phyloP scores from a whole-genome alignment of 2,329 filamentous ascomycete species.

The Neophaeococcomyces aloes region DNA sequence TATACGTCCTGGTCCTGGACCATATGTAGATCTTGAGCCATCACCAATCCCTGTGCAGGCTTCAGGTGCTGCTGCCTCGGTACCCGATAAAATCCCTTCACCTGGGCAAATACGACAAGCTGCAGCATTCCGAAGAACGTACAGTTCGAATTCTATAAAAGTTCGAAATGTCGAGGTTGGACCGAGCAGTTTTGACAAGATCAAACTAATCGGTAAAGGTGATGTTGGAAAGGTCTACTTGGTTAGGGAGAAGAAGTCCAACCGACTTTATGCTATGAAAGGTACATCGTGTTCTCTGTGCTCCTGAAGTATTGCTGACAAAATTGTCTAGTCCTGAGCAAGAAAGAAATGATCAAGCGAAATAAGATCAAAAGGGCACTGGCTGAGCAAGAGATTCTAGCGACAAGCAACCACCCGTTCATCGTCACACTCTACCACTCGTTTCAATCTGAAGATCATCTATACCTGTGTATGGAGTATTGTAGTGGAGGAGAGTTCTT shows the following conservation, averaged over 20 bases:
- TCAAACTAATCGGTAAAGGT: constrained; percentile 97
- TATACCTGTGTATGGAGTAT: constrained; percentile 99
- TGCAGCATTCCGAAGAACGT: constrained; percentile 80
- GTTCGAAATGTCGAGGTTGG: constrained; percentile 93
- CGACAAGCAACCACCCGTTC: constrained; percentile 97
- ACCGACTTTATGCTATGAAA: constrained; percentile 95
- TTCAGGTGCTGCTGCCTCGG: constrained; percentile 25
- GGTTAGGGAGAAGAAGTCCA: constrained; percentile 95
- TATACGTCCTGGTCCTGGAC: constrained; percentile 44
- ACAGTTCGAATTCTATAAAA: constrained; percentile 99
- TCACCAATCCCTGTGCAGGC: constrained; percentile 30
- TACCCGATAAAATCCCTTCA: constrained; percentile 52
- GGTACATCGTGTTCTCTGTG: no score
- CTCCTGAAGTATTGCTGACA: no score
- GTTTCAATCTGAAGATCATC: constrained; percentile 96
- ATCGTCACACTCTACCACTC: constrained; percentile 98
- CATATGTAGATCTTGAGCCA: constrained; percentile 38
- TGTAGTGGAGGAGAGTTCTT: constrained; percentile 99
- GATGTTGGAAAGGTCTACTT: constrained; percentile 98
- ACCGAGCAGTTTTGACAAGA: constrained; percentile 95
- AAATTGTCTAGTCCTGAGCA: constrained; percentile 91
- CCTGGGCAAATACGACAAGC: constrained; percentile 55
- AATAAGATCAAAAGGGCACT: constrained; percentile 99
- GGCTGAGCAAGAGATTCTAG: constrained; percentile 94
- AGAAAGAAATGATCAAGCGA: constrained; percentile 99